Evolutionary conservation across 1,284 basidiomycete species (phyloP).

Genomic region (Marasmius oreades): DNA sequence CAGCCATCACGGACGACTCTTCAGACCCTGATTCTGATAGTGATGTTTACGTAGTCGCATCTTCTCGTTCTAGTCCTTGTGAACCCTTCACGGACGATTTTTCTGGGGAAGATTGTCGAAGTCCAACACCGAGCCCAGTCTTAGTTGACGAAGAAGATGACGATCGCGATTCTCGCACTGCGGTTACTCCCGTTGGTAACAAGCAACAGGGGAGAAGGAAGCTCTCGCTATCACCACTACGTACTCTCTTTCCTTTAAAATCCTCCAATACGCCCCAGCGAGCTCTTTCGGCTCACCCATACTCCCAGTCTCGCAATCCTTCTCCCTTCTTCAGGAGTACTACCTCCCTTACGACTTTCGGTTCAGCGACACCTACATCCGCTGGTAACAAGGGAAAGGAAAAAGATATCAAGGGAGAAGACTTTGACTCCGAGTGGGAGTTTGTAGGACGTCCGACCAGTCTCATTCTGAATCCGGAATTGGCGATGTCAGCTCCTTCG

Average conservation of each 20-base stretch:
- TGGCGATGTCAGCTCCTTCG: background rate
- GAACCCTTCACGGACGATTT: slow-evolving; percentile 18
- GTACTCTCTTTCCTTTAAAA: slow-evolving; percentile 37
- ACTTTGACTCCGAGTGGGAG: background rate
- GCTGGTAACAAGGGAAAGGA: background rate
- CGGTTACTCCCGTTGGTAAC: slow-evolving; percentile 11
- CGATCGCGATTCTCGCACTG: slow-evolving; percentile 6
- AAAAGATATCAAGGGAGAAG: background rate
- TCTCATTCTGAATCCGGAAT: background rate
- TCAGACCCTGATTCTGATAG: slow-evolving; percentile 31
- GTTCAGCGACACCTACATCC: background rate
- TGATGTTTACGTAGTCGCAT: slow-evolving; percentile 9
- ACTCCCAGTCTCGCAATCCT: slow-evolving; percentile 26
- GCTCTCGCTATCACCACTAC: slow-evolving; percentile 37
- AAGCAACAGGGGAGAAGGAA: slow-evolving; percentile 29
- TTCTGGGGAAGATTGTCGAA: slow-evolving; percentile 17
- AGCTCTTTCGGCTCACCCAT: slow-evolving; percentile 36
- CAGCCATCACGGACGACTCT: slow-evolving; percentile 9
- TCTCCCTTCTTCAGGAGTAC: slow-evolving; percentile 36
- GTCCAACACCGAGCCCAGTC: slow-evolving; percentile 8
- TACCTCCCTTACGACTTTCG: slow-evolving; percentile 26
- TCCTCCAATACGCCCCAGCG: slow-evolving; percentile 27
- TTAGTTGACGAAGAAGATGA: slow-evolving; percentile 20
- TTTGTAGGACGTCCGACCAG: background rate
- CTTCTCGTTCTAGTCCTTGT: slow-evolving; percentile 29